Base-by-base conservation (phyloP, 2,329 filamentous ascomycete species). In the Zymoseptoria pseudotritici region DNA sequence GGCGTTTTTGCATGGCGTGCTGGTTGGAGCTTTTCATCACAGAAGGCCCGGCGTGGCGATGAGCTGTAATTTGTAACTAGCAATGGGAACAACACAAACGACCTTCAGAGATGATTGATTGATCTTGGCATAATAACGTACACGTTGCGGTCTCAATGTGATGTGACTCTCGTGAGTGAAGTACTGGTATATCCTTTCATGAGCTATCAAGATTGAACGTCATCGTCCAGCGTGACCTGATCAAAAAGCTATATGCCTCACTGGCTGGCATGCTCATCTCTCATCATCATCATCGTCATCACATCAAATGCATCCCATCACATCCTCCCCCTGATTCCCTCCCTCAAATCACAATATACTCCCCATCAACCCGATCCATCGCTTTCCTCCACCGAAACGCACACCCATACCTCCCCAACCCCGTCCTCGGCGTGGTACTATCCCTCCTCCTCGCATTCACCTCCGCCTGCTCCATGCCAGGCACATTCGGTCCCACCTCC, bases 281-380 rank as follows among this genome's bases (percentile, higher is more conserved):
- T 17, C 36, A 46, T 46, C 36, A 46, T 13, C 29, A 36, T 24
- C 26, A 42, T 42, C 36, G 4, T 42, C 36, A 42, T 17, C 36
- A 46, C 36, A 46, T 46, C 36, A 46, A 46, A 24, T n/a, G 13
- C 36, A 17, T 46, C 36, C 36, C 36, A 17, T 46, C 36, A 11
- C 36, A 17, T 46, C 36, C 2, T 17, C 4, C 13, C 13, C 36
- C 36, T 4, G 17, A 22, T n/a, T 10, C 22, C 19, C 46, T 52
- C 51, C 51, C 31, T 78, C 70, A 80, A 57, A 81, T 77, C 60
- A 81, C 71, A 68, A 81, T 79, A 65, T 81, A 81, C 71, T 81
- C 79, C 21, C 79, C 79, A 66, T 80, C 78, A 17, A 76, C 72
- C 57, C 77, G 71, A 65, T 78, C 72, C 79, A 81, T 81, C n/a